phyloP scores from a whole-genome alignment of 2,329 filamentous ascomycete species.

The Penicillium sp. region DNA sequence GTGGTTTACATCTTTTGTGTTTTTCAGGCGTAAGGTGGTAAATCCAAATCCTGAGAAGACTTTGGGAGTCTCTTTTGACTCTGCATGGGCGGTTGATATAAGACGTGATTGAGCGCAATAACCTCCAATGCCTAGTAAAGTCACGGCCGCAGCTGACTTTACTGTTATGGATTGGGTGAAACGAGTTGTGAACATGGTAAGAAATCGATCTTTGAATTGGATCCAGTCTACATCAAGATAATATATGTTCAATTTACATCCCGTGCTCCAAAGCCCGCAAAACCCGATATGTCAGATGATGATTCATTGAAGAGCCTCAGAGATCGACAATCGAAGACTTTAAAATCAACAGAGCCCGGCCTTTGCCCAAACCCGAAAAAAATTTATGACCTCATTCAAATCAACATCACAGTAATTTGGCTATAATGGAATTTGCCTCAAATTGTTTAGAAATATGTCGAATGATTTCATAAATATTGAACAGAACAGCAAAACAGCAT shows the following conservation, averaged over 20 bases:
- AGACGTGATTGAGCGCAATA: conserved; percentile 1
- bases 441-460: neutral
- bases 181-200: neutral
- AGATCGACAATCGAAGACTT: neutral
- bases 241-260: neutral
- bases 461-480: neutral
- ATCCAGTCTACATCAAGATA: neutral
- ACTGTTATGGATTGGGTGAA: neutral
- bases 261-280: neutral
- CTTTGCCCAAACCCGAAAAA: neutral
- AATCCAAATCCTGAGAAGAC: conserved; percentile 31
- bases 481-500: neutral
- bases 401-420: neutral
- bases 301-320: neutral
- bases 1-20: conserved; percentile 55
- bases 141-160: neutral
- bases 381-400: neutral
- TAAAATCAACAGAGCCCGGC: neutral
- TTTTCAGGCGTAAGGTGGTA: conserved; percentile 51
- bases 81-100: conserved; percentile 4
- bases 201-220: neutral
- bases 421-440: neutral
- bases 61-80: conserved; percentile 8
- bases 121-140: conserved; percentile 4
- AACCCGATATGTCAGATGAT: neutral